Percentiles rank a stretch among this genome's conserved stretches.
phyloP scores from a whole-genome alignment of 495 filamentous ascomycete species.

The Terfezia boudieri region DNA sequence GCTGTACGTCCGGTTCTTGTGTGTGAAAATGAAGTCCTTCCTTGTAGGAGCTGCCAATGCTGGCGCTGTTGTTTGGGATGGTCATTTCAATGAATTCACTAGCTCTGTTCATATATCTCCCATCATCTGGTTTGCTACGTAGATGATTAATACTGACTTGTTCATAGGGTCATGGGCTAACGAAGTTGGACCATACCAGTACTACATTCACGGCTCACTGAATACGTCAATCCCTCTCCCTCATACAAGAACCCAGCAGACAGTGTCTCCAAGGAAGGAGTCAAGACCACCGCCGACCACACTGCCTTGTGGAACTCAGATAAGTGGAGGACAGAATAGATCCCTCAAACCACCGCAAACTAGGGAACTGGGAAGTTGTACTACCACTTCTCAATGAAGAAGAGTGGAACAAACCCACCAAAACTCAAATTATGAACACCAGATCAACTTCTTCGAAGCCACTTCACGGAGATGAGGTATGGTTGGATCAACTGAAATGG shows the following conservation, averaged over 20 bases:
- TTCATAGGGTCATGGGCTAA: constrained; percentile 13
- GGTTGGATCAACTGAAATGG: constrained; percentile 44
- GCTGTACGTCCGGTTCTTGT: constrained; percentile 5
- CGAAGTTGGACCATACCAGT: neutral
- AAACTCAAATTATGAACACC: constrained; percentile 39
- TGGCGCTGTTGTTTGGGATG: constrained; percentile 17
- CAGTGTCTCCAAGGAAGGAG: constrained; percentile 35
- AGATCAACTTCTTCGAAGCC: constrained; percentile 56
- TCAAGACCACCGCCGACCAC: constrained; percentile 44
- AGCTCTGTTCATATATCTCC: constrained; percentile 1
- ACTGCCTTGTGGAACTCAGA: constrained; percentile 40
- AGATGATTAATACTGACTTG: neutral
- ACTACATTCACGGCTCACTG: constrained; percentile 26
- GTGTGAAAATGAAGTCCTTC: neutral
- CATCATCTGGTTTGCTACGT: no score
- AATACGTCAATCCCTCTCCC: constrained; percentile 31
- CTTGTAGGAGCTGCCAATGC: constrained; percentile 10
- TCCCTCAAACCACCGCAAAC: constrained; percentile 42
- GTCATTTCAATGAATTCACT: constrained; percentile 15
- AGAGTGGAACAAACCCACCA: constrained; percentile 34
- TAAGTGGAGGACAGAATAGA: constrained; percentile 40
- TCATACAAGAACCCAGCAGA: constrained; percentile 47
- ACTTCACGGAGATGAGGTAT: constrained; percentile 58
- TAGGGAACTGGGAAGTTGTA: constrained; percentile 39
- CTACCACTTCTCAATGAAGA: constrained; percentile 51